Conservation (phyloP, 805 yeast species). For the Hanseniaspora pseudoguilliermondii region DNA sequence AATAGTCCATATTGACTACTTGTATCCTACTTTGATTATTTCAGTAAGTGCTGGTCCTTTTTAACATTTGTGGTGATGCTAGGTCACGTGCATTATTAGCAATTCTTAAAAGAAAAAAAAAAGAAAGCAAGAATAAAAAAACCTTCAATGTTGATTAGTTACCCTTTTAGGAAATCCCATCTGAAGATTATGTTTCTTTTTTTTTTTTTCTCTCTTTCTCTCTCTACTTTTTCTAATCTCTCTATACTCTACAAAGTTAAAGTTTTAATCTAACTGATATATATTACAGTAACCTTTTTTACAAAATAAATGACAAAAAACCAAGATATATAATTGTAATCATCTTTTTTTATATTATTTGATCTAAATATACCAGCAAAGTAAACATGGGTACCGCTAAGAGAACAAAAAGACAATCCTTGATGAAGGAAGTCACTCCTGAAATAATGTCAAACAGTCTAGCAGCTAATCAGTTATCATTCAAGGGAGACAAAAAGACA, state of each 20-base stretch:
- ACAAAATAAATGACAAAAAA: neutral
- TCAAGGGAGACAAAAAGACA: slow-evolving; percentile 28
- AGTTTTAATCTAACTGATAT: neutral
- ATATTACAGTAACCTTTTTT: neutral
- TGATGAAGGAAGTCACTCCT: slow-evolving; percentile 44
- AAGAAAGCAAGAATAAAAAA: neutral
- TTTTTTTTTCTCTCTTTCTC: neutral
- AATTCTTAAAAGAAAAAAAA: neutral
- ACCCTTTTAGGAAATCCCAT: neutral
- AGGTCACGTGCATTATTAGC: too few species aligned
- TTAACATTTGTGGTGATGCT: too few species aligned
- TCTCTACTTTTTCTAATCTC: neutral
- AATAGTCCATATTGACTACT: too few species aligned
- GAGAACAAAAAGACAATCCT: slow-evolving; percentile 40
- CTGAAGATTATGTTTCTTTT: neutral
- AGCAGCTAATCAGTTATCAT: slow-evolving; percentile 55
- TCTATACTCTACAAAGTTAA: too few species aligned
- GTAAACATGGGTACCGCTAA: slow-evolving; percentile 33
- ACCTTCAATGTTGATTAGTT: neutral
- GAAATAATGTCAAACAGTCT: slow-evolving; percentile 53
- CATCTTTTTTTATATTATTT: neutral
- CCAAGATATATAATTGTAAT: too few species aligned
- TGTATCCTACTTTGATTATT: too few species aligned
- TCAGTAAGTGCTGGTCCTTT: too few species aligned
- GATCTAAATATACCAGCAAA: too few species aligned